Evolutionary conservation across 345 rosid species (phyloP).

Genomic region (Melaleuca alternifolia): DNA sequence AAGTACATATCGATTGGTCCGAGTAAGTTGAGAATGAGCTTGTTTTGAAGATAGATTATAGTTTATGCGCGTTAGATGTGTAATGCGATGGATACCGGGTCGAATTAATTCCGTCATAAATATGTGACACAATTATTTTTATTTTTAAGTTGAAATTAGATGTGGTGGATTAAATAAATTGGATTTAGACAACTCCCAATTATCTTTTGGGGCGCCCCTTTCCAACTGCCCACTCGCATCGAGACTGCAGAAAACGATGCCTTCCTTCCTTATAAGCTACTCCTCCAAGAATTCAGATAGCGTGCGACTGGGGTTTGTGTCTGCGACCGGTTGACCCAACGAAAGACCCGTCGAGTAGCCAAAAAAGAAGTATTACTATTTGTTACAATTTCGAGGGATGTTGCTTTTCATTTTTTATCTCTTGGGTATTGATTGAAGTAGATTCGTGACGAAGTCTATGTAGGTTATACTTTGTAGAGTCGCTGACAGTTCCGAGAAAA

Average conservation of each 20-base stretch:
- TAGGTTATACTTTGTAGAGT: neutral
- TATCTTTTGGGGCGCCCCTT: neutral
- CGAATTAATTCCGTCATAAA: neutral
- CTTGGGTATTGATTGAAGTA: neutral
- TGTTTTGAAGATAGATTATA: neutral
- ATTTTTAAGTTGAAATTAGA: neutral
- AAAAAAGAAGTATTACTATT: neutral
- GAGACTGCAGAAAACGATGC: neutral
- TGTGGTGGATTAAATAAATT: neutral
- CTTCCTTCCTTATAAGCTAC: neutral
- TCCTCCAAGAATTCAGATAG: neutral
- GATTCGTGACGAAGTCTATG: neutral
- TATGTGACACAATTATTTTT: neutral
- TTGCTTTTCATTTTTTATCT: neutral
- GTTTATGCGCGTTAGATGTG: accelerated
- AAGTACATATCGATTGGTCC: neutral
- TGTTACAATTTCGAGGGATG: neutral
- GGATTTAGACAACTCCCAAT: neutral
- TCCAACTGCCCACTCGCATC: neutral
- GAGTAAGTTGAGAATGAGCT: neutral
- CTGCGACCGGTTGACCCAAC: neutral
- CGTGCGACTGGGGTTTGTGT: neutral
- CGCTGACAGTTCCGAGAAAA: neutral
- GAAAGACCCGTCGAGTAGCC: neutral
- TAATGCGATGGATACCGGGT: neutral